Conservation (phyloP, 2,329 filamentous ascomycete genomes). For the Furcasterigmium sp. region DNA sequence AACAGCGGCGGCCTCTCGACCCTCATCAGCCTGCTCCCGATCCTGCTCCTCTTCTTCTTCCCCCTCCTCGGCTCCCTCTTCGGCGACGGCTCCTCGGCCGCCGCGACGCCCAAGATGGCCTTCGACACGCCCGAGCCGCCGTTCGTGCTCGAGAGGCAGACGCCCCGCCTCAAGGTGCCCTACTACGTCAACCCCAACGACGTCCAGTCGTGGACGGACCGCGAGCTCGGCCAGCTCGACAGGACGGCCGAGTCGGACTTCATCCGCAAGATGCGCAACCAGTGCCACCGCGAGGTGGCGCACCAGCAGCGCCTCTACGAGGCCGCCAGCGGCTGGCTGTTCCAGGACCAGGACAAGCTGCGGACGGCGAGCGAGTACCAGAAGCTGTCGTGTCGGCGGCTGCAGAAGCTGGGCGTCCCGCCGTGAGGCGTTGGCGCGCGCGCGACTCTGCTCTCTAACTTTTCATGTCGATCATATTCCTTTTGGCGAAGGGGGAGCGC, state of each 20-base stretch:
- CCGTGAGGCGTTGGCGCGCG: slow-evolving; percentile 3
- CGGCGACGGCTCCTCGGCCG: slow-evolving; percentile 44
- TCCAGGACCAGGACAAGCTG: slow-evolving; percentile 74
- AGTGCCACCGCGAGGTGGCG: slow-evolving; percentile 71
- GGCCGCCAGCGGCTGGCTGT: slow-evolving; percentile 84
- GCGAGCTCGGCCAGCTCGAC: slow-evolving; percentile 72
- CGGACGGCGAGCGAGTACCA: slow-evolving; percentile 54
- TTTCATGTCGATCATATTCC: neutral
- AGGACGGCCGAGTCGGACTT: slow-evolving; percentile 70
- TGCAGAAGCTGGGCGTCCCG: slow-evolving; percentile 35
- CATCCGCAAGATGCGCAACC: slow-evolving; percentile 58
- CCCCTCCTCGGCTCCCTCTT: slow-evolving; percentile 80
- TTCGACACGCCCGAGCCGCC: slow-evolving; percentile 69
- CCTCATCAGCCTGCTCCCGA: slow-evolving; percentile 74
- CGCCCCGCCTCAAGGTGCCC: slow-evolving; percentile 64
- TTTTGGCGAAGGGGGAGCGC: neutral
- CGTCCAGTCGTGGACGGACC: slow-evolving; percentile 61
- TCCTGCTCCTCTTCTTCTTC: slow-evolving; percentile 83
- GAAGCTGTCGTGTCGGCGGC: slow-evolving; percentile 47
- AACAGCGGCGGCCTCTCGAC: slow-evolving; percentile 48
- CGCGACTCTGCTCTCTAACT: neutral
- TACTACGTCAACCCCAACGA: slow-evolving; percentile 85
- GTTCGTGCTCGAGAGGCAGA: slow-evolving; percentile 60
- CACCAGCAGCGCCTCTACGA: slow-evolving; percentile 64
- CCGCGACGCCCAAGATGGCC: slow-evolving; percentile 62